Base-by-base conservation (phyloP, 2,329 filamentous ascomycete genomes). In the Monosporascus cannonballus region DNA sequence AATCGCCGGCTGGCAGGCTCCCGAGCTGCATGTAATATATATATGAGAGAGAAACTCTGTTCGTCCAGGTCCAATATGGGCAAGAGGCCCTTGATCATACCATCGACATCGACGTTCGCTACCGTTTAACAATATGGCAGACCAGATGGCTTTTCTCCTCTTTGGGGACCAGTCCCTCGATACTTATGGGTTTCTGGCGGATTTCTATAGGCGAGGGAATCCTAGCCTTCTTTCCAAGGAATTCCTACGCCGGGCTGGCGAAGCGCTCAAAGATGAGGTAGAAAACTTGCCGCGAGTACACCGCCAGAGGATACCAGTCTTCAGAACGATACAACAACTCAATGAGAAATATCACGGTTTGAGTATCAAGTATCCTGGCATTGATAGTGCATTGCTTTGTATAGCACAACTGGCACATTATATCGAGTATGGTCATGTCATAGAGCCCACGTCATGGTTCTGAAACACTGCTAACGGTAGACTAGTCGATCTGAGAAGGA, bases 101-200 rank as follows among this genome's bases (percentile, higher is more conserved):
- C 42, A 46, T 14, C 22, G 59, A 56, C 59, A 61, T 55, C 57
- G 61, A 20, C 52, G 50, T 57, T 57, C 54, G 49, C 48, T 44
- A 30, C 18, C 24, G n/a, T 17, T 25, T 17, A 27, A 61, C 66
- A 71, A 56, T 55, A 77, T 76, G 74, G 71, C 69, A 63, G 68
- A 73, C 67, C 69, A 74, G 64, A 71, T 78, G 68, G 72, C 74
- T 50, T 80, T 77, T 66, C 78, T 86, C 67, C 79, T 88, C 56
- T 87, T 88, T 66, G 85, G 85, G 72, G 85, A 89, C 65, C 85
- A 89, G 71, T 87, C 85, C 55, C 76, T 83, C 61, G 83, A 86
- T 67, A 84, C 84, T 61, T 81, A 86, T 65, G 73, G 73, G 59
- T 82, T 86, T 58, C 71, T 89, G 55, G 79, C 82, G 49, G 73